Conservation (phyloP, 1,139 yeast species). For the Suzukiozyma palmioleophila region DNA sequence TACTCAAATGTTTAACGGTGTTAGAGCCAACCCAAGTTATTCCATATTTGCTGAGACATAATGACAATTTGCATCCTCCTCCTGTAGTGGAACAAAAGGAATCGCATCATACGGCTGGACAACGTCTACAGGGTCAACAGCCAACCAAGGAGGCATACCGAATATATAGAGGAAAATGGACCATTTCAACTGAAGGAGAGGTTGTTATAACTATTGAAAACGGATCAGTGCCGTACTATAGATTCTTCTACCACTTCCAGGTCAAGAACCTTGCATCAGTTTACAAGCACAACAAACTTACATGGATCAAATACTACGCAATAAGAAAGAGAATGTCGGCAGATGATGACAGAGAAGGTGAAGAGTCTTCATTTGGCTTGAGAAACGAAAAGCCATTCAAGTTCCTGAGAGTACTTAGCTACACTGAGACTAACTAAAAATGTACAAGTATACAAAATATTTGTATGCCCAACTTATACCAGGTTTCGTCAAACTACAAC, state of each 20-base stretch:
- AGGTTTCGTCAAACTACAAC: no score
- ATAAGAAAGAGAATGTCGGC: slow-evolving; percentile 38
- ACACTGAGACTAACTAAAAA: slow-evolving; percentile 11
- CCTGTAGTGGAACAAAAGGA: neutral
- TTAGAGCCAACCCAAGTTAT: slow-evolving; percentile 64
- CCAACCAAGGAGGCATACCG: slow-evolving; percentile 27
- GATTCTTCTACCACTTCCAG: slow-evolving; percentile 58
- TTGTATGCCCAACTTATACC: no score
- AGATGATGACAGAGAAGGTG: slow-evolving; percentile 45
- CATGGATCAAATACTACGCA: slow-evolving; percentile 62
- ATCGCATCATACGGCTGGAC: neutral
- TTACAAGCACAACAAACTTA: slow-evolving; percentile 56
- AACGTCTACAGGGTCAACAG: neutral
- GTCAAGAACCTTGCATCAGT: slow-evolving; percentile 54
- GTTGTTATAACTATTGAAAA: slow-evolving; percentile 52
- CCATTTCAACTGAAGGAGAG: slow-evolving; percentile 42
- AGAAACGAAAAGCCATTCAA: slow-evolving; percentile 73
- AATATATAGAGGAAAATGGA: slow-evolving; percentile 52
- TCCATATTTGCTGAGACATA: slow-evolving; percentile 42
- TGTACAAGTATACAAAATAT: no score
- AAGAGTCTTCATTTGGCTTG: slow-evolving; percentile 49
- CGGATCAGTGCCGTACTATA: slow-evolving; percentile 61
- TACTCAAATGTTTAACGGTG: slow-evolving; percentile 60
- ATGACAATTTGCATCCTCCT: slow-evolving; percentile 10
- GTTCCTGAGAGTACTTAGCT: slow-evolving; percentile 61